phyloP scores from a whole-genome alignment of 1,284 basidiomycete genomes.

The Pyrrhoderma lamaoense region DNA sequence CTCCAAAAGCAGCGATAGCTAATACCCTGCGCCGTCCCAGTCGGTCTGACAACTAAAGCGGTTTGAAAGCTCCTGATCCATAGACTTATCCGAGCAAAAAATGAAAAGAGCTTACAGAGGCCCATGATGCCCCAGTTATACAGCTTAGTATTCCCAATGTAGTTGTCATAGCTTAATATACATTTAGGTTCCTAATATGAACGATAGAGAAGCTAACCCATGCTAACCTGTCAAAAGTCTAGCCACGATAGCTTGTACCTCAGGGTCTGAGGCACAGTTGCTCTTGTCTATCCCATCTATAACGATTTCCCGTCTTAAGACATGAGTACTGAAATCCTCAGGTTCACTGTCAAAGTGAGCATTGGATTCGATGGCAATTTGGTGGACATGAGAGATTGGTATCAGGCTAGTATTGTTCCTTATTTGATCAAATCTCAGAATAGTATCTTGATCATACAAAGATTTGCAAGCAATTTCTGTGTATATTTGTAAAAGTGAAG shows the following conservation, averaged over 20 bases:
- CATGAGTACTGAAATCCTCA: neutral
- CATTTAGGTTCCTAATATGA: slow-evolving; percentile 11
- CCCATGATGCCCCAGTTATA: slow-evolving; percentile 83
- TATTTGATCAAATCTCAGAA: too few relatives aligned
- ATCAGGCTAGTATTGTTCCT: too few relatives aligned
- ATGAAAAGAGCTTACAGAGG: slow-evolving; percentile 42
- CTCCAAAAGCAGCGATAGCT: slow-evolving; percentile 52
- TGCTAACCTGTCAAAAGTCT: slow-evolving; percentile 46
- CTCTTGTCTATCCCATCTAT: neutral
- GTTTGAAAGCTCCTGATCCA: neutral
- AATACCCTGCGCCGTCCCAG: slow-evolving; percentile 67
- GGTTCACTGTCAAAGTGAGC: neutral
- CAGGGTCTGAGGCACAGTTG: slow-evolving; percentile 60
- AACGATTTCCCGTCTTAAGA: neutral
- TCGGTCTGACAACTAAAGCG: slow-evolving; percentile 65
- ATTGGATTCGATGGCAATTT: neutral
- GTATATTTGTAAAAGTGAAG: slow-evolving; percentile 60
- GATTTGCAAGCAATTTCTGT: slow-evolving; percentile 49
- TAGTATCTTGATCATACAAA: slow-evolving; percentile 24
- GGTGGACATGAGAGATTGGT: neutral
- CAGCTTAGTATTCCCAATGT: slow-evolving; percentile 66
- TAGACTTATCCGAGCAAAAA: neutral
- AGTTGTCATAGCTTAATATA: slow-evolving; percentile 45
- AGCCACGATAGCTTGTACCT: slow-evolving; percentile 66
- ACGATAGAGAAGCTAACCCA: slow-evolving; percentile 24